These are phyloP conservation scores for Pythium aphanidermatum DNA, from an alignment of 352 stramenopile genomes.

Conservation along the genomic window DNA sequence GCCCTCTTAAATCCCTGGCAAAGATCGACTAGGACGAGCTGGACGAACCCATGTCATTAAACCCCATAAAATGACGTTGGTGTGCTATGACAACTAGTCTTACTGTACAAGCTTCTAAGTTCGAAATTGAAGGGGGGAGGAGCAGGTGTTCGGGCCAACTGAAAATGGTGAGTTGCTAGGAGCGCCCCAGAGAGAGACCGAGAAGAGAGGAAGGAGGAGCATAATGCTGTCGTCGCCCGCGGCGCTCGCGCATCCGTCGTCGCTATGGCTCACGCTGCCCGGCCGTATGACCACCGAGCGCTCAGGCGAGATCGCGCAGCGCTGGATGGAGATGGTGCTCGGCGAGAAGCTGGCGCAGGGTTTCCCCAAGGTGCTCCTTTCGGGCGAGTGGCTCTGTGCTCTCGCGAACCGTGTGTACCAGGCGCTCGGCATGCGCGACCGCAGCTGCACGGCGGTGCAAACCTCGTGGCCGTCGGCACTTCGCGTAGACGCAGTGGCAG, in stretches of 20 bases:
- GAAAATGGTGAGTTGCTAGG: slow-evolving; percentile 24
- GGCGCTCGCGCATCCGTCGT: slow-evolving; percentile 19
- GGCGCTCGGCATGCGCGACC: slow-evolving; percentile 71
- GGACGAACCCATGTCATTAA: too few relatives aligned
- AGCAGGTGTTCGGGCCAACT: slow-evolving; percentile 10
- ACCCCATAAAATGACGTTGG: neutral
- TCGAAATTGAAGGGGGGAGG: neutral
- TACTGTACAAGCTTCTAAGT: neutral
- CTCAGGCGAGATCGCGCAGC: slow-evolving; percentile 65
- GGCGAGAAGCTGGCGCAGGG: slow-evolving; percentile 58
- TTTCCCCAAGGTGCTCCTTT: slow-evolving; percentile 48
- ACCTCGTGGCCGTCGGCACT: slow-evolving; percentile 20
- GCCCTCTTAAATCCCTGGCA: too few relatives aligned
- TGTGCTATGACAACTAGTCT: neutral
- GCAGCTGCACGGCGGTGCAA: slow-evolving; percentile 14
- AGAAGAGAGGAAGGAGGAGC: neutral
- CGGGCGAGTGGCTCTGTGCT: slow-evolving; percentile 56
- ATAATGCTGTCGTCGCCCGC: slow-evolving; percentile 22
- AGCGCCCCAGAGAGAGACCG: neutral
- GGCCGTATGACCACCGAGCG: slow-evolving; percentile 20
- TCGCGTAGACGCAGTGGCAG: slow-evolving; percentile 8
- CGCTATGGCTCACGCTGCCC: slow-evolving; percentile 18
- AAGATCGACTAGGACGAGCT: too few relatives aligned
- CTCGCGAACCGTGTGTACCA: slow-evolving; percentile 70
- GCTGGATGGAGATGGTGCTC: slow-evolving; percentile 87